Evolutionary conservation across 192 early-diverging fungal genomes (phyloP).

Genomic region (Backusella sp.): DNA sequence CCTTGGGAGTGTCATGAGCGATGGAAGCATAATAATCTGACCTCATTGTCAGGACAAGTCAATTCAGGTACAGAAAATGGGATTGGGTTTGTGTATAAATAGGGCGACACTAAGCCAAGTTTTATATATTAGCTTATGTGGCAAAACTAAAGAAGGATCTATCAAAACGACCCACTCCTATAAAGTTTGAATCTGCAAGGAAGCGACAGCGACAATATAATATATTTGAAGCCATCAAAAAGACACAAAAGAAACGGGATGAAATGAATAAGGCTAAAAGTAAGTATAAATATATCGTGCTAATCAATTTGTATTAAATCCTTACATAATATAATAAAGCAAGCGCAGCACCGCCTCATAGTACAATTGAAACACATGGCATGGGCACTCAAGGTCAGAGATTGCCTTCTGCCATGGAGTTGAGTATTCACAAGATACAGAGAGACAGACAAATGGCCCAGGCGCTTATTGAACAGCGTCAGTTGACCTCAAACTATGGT

Average conservation of each 20-base stretch:
- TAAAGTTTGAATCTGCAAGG: slow-evolving; percentile 29
- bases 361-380: slow-evolving; percentile 43
- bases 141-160: slow-evolving; percentile 41
- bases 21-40: slow-evolving; percentile 53
- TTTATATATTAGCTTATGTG: slow-evolving; percentile 22
- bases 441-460: slow-evolving; percentile 51
- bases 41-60: slow-evolving; percentile 35
- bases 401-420: slow-evolving; percentile 49
- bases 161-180: slow-evolving; percentile 23
- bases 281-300: slow-evolving; percentile 2
- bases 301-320: neutral
- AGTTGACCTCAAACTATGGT: slow-evolving; percentile 43
- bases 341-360: slow-evolving; percentile 35
- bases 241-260: slow-evolving; percentile 57
- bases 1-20: slow-evolving; percentile 69
- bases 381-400: slow-evolving; percentile 23
- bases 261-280: slow-evolving; percentile 36
- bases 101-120: too few relatives aligned
- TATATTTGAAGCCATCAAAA: slow-evolving; percentile 62
- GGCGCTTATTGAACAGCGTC: slow-evolving; percentile 47
- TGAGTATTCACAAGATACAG: slow-evolving; percentile 51
- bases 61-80: slow-evolving; percentile 26
- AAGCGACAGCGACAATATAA: slow-evolving; percentile 51
- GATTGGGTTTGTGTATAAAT: too few relatives aligned
- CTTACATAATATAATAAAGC: slow-evolving; percentile 16